Conservation (phyloP, 345 rosid genomes). For the Gossypium mustelinum region DNA sequence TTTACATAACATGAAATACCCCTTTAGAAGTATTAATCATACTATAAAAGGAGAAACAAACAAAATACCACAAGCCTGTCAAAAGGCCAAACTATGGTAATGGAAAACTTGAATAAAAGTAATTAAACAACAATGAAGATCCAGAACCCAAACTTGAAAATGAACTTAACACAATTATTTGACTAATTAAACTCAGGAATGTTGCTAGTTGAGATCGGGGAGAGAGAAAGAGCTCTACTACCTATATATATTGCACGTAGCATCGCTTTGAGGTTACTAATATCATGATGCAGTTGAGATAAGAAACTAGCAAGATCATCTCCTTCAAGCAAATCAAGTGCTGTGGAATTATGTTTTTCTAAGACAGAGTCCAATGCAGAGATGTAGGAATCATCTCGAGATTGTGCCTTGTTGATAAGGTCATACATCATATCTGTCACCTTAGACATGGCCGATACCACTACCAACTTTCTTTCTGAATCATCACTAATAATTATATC, state of each 20-base stretch:
- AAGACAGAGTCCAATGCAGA: conserved; percentile 70
- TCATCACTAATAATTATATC: conserved; percentile 61
- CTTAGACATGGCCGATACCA: conserved; percentile 97
- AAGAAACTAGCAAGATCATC: conserved; percentile 68
- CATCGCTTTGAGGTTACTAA: conserved; percentile 90
- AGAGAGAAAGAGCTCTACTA: conserved; percentile 19
- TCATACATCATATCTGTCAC: conserved; percentile 99
- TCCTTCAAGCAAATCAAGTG: conserved; percentile 81
- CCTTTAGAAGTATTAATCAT: not conserved
- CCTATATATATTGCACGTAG: conserved; percentile 97
- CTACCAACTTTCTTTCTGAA: conserved; percentile 71
- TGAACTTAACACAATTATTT: not conserved
- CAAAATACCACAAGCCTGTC: not conserved
- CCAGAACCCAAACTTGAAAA: conserved; percentile 7
- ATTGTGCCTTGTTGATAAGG: conserved; percentile 76
- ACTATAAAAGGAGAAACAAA: not conserved
- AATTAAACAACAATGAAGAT: not conserved
- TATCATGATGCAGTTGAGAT: conserved; percentile 69
- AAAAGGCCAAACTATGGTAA: not conserved
- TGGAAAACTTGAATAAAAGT: not conserved
- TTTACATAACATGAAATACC: not conserved
- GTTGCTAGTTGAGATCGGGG: not conserved
- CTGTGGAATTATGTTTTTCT: conserved; percentile 75
- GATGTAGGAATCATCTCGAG: conserved; percentile 73
- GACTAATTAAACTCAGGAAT: not conserved